phyloP scores from a whole-genome alignment of 495 filamentous ascomycete species.

The Collariella sp. region DNA sequence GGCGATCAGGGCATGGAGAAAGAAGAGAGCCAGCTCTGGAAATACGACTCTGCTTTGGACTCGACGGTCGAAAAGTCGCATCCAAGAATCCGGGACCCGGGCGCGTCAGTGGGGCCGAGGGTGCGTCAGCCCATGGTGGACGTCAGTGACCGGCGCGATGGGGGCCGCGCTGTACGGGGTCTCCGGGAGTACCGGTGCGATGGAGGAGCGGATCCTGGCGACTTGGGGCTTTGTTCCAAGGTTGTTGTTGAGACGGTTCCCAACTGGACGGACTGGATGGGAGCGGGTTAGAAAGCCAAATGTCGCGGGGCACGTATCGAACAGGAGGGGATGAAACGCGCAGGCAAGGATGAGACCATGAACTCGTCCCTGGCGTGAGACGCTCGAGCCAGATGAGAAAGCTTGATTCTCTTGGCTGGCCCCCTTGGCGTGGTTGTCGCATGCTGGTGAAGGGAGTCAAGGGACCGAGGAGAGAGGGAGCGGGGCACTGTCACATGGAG shows the following conservation, averaged over 20 bases:
- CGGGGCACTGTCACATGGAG: not conserved
- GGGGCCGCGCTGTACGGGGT: not conserved
- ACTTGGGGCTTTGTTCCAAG: too few species aligned
- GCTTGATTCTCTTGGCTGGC: slow-evolving; percentile 1
- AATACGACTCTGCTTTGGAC: too few species aligned
- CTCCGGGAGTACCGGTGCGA: not conserved
- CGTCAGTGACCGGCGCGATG: not conserved
- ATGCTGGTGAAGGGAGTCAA: not conserved
- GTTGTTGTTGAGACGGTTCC: not conserved
- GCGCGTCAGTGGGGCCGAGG: not conserved
- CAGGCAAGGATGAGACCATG: not conserved
- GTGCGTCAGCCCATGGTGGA: slow-evolving; percentile 3
- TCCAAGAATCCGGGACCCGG: not conserved
- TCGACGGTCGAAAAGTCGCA: not conserved
- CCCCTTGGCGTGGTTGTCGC: not conserved
- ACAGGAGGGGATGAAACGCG: not conserved
- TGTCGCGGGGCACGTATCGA: not conserved
- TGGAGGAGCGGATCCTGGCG: not conserved
- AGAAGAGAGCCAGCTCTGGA: not conserved
- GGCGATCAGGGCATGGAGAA: not conserved
- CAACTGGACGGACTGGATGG: not conserved
- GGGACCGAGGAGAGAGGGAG: too few species aligned
- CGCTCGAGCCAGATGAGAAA: not conserved
- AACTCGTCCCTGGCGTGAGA: not conserved
- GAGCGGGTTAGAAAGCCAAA: not conserved